Conservation (phyloP, 305 asterid genomes). For the Fraxinus floribunda region DNA sequence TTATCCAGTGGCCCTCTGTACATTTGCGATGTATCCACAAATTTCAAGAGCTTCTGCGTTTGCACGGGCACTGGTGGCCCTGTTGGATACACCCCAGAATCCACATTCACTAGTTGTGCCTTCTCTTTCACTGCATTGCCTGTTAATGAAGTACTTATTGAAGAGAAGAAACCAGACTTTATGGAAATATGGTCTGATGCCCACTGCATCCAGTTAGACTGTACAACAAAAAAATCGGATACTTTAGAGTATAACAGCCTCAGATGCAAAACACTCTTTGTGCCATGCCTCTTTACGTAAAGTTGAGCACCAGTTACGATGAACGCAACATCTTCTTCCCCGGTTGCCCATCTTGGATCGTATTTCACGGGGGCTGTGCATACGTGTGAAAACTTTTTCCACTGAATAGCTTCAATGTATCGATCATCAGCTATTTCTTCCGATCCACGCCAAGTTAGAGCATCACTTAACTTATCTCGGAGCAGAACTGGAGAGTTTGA, state of each 20-base stretch:
- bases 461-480: conserved; percentile 38
- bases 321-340: conserved; percentile 40
- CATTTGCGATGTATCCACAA: conserved; percentile 66
- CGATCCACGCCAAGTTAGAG: conserved; percentile 54
- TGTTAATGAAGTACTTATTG: conserved; percentile 48
- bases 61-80: conserved; percentile 71
- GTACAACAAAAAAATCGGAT: conserved; percentile 42
- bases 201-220: conserved; percentile 68
- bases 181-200: conserved; percentile 37
- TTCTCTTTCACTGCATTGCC: conserved; percentile 47
- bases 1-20: conserved; percentile 74
- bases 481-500: conserved; percentile 57
- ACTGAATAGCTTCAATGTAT: conserved; percentile 61
- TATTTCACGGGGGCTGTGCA: conserved; percentile 71
- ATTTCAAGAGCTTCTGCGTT: conserved; percentile 55
- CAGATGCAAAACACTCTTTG: conserved; percentile 58
- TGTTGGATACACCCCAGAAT: conserved; percentile 67
- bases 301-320: conserved; percentile 90
- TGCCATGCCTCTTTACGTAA: conserved; percentile 43
- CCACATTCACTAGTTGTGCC: conserved; percentile 44
- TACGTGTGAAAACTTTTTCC: conserved; percentile 75
- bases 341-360: conserved; percentile 54
- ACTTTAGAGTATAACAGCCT: conserved; percentile 52
- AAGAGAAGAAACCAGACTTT: conserved; percentile 59
- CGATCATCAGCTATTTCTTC: conserved; percentile 48